Evolutionary conservation across 2,329 filamentous ascomycete species (phyloP), one percentile per base, ranked within the genome.

Genomic region (Aureobasidium musti): DNA sequence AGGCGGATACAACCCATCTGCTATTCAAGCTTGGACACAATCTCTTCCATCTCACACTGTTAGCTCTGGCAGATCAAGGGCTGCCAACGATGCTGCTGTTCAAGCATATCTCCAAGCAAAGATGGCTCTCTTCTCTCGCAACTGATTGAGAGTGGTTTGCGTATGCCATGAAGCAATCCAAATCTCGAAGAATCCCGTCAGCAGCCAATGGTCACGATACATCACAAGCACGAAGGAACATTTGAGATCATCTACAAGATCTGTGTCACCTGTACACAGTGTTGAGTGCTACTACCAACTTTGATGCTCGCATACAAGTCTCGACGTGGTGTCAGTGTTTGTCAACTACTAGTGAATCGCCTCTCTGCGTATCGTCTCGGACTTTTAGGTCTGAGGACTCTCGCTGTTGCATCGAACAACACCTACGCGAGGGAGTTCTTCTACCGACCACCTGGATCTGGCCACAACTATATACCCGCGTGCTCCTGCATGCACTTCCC

Each of bases 61-160:
- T 10, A 39, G 21, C 33, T 35, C 37, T 35, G 43, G 23, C 28
- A 47, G 19, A 13, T n/a, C 53, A 8, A 45, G 14, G 17, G 57
- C 33, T 21, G 52, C 49, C 45, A 61, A 67, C 14, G 72, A 74
- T 63, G 70, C 74, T 7, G 71, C 71, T 45, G 69, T 77, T 1
- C 72, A 76, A 61, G 75, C 74, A 3, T 77, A 77, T 54, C 67
- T 76, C n/a, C 71, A 73, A 66, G 74, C 74, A 23, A 77, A 77
- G 69, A 69, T 76, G 72, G 73, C 73, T 7, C 70, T 77, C 17
- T 76, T 77, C 60, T 71, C 72, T n/a, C 49, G 41, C 23, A 57
- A 47, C 41, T 65, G 52, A 65, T 33, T 21, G 61, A 54, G 5
- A 54, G 5, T 37, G 57, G 23, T 21, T 52, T 33, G 49, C 49